phyloP scores from a whole-genome alignment of 2,329 filamentous ascomycete genomes.

The Epichloe sp. region DNA sequence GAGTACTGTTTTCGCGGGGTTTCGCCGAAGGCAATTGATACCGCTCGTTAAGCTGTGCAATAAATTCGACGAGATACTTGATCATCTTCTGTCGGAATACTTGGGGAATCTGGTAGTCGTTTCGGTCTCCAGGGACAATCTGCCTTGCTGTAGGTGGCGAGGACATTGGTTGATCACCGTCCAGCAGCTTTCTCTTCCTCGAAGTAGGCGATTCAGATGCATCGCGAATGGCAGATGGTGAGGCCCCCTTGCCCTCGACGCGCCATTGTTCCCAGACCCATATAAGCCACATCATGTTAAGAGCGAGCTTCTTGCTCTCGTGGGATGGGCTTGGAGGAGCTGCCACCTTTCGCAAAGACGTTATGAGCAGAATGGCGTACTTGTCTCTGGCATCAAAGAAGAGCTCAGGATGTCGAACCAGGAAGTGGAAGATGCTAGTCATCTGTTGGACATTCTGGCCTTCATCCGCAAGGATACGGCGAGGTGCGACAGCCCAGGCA shows the following conservation, averaged over 20 bases:
- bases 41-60: slow-evolving; percentile 76
- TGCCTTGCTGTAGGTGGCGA: slow-evolving; percentile 38
- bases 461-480: slow-evolving; percentile 85
- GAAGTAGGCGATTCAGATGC: slow-evolving; percentile 57
- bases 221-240: slow-evolving; percentile 17
- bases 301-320: slow-evolving; percentile 80
- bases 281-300: slow-evolving; percentile 83
- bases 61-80: slow-evolving; percentile 92
- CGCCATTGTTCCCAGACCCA: slow-evolving; percentile 87
- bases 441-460: slow-evolving; percentile 91
- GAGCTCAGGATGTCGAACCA: slow-evolving; percentile 80
- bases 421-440: slow-evolving; percentile 93
- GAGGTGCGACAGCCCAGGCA: slow-evolving; percentile 79
- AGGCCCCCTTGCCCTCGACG: slow-evolving; percentile 43
- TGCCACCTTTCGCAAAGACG: slow-evolving; percentile 78
- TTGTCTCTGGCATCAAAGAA: slow-evolving; percentile 94
- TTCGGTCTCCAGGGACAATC: slow-evolving; percentile 32
- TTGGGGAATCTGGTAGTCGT: slow-evolving; percentile 56
- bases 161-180: slow-evolving; percentile 42
- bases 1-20: slow-evolving; percentile 38
- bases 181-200: slow-evolving; percentile 65
- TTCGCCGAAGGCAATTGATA: slow-evolving; percentile 64
- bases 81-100: slow-evolving; percentile 66
- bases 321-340: slow-evolving; percentile 71
- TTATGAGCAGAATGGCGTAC: slow-evolving; percentile 79